Evolutionary conservation across 1,284 basidiomycete genomes (phyloP).

Genomic region (Apiotrichum laibachii): DNA sequence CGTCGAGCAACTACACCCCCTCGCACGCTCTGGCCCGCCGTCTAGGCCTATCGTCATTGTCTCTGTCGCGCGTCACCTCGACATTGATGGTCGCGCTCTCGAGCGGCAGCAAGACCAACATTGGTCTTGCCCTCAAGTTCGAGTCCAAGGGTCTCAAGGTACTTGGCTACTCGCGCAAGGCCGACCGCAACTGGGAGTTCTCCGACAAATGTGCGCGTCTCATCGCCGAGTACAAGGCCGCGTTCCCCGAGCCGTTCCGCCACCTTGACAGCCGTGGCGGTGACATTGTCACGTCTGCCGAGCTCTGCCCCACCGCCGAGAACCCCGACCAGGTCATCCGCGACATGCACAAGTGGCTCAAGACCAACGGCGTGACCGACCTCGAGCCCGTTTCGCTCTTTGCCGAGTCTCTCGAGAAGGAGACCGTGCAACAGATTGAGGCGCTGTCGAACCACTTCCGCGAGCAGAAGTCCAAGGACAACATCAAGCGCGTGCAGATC

Average conservation of each 20-base stretch:
- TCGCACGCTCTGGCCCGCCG: conserved; percentile 70
- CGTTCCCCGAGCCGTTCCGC: conserved; percentile 77
- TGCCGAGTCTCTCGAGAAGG: conserved; percentile 87
- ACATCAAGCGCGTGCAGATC: conserved; percentile 84
- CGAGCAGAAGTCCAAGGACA: conserved; percentile 59
- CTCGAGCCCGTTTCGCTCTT: conserved; percentile 90
- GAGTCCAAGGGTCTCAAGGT: conserved; percentile 96
- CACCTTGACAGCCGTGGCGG: conserved; percentile 65
- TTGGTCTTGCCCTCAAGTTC: conserved; percentile 94
- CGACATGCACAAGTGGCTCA: conserved; percentile 83
- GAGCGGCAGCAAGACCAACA: conserved; percentile 78
- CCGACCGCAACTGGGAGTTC: conserved; percentile 86
- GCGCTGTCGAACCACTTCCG: conserved; percentile 62
- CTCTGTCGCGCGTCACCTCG: conserved; percentile 84
- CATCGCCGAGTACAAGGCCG: conserved; percentile 74
- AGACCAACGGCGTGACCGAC: conserved; percentile 77
- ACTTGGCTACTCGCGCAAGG: conserved; percentile 85
- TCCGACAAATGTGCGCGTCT: conserved; percentile 81
- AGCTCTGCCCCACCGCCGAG: conserved; percentile 65
- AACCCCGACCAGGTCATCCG: conserved; percentile 69
- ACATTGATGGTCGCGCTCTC: conserved; percentile 79
- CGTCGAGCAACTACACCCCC: conserved; percentile 65
- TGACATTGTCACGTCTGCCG: conserved; percentile 69
- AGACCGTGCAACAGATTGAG: conserved; percentile 38
- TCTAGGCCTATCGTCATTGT: conserved; percentile 68